These are phyloP conservation scores for Martensiomyces pterosporus DNA, from an alignment of 192 early-diverging fungal genomes.

Conservation along the genomic window DNA sequence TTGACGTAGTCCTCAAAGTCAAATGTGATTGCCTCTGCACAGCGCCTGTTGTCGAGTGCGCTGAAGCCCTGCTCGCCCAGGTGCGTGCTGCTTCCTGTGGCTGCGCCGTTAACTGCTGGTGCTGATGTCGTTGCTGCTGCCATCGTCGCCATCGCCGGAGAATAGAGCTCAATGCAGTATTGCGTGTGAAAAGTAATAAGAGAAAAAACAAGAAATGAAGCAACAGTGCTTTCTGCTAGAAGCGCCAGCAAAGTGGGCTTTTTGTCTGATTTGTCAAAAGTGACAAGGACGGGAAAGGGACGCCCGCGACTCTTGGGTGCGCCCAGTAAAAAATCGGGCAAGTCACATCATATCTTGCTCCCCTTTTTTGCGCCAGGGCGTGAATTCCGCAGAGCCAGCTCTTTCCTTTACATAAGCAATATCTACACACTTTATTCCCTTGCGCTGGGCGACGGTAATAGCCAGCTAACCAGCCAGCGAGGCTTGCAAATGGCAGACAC, in stretches of 20 bases:
- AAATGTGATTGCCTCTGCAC: constrained; percentile 15
- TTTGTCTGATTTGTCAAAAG: no score
- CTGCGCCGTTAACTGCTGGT: background rate
- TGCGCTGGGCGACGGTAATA: constrained; percentile 3
- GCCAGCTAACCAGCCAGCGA: background rate
- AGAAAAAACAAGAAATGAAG: background rate
- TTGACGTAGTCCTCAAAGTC: constrained; percentile 43
- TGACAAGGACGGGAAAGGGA: no score
- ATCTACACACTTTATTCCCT: background rate
- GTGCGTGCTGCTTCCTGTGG: background rate
- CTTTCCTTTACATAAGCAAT: constrained; percentile 1
- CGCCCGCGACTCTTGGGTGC: no score
- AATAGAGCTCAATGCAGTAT: no score
- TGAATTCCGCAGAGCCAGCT: no score
- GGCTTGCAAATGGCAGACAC: no score
- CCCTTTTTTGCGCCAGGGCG: no score
- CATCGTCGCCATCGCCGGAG: no score
- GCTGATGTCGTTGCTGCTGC: background rate
- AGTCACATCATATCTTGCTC: no score
- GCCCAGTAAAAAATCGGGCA: no score
- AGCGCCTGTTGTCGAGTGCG: constrained; percentile 27
- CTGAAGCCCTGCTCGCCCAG: background rate
- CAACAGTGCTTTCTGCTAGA: background rate
- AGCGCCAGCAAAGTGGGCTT: background rate
- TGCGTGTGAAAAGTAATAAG: background rate